phyloP scores from a whole-genome alignment of 768 basidiomycete species.

The Exidia glandulosa region DNA sequence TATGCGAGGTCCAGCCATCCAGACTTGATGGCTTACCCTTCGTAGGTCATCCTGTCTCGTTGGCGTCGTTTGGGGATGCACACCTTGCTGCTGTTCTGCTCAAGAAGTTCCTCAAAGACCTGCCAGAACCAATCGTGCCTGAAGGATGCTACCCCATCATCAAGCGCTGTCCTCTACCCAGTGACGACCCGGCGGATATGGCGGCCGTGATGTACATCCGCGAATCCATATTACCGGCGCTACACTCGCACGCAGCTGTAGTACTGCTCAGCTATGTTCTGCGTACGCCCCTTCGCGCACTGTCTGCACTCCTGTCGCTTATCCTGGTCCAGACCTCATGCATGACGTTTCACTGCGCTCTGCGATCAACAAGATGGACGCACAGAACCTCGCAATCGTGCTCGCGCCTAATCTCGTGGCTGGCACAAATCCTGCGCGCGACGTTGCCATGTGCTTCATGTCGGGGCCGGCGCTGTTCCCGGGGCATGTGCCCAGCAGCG shows the following conservation, averaged over 20 bases:
- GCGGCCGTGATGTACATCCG: slow-evolving; percentile 53
- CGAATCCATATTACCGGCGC: slow-evolving; percentile 51
- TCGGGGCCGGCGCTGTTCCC: slow-evolving; percentile 32
- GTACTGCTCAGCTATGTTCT: slow-evolving; percentile 63
- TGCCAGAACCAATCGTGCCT: slow-evolving; percentile 70
- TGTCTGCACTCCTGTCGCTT: slow-evolving; percentile 8
- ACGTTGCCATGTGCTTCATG: slow-evolving; percentile 64
- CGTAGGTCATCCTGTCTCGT: slow-evolving; percentile 64
- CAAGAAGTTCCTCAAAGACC: slow-evolving; percentile 75
- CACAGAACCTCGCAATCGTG: slow-evolving; percentile 71
- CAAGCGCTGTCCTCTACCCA: slow-evolving; percentile 52
- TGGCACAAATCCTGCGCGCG: slow-evolving; percentile 52
- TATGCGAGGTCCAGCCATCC: slow-evolving; percentile 10
- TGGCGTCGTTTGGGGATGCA: slow-evolving; percentile 66
- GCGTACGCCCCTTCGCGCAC: slow-evolving; percentile 30
- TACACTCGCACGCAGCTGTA: slow-evolving; percentile 54
- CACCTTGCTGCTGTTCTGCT: slow-evolving; percentile 75
- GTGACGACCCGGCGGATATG: slow-evolving; percentile 43
- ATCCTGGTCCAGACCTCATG: slow-evolving; percentile 45
- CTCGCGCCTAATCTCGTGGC: slow-evolving; percentile 71
- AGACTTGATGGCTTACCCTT: neutral
- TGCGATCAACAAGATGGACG: slow-evolving; percentile 66
- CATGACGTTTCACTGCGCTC: slow-evolving; percentile 68
- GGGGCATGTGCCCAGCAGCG: slow-evolving; percentile 18
- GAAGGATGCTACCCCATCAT: slow-evolving; percentile 57